Evolutionary conservation across 352 stramenopile genomes (phyloP).

Genomic region (Pilasporangium apinafurcum): DNA sequence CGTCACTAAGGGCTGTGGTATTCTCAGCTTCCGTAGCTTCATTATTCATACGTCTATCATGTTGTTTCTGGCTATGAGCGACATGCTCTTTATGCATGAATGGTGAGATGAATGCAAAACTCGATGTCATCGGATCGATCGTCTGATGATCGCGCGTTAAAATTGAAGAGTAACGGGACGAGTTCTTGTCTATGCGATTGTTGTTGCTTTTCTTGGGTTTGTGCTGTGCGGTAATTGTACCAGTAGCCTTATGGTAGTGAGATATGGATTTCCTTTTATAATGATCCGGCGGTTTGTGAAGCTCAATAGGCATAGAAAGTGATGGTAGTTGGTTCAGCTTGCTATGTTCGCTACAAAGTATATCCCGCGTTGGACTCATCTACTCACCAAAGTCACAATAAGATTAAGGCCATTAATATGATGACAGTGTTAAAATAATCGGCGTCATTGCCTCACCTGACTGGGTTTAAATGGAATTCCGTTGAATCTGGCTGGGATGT

Average conservation of each 20-base stretch:
- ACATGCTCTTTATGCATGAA: conserved; percentile 5
- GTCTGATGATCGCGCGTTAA: conserved; percentile 10
- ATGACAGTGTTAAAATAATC: too few relatives aligned
- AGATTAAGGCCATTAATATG: not conserved
- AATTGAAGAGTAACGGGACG: conserved; percentile 1
- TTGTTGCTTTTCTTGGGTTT: conserved; percentile 2
- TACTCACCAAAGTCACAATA: conserved; percentile 3
- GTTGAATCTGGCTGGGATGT: conserved; percentile 58
- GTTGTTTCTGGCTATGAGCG: not conserved
- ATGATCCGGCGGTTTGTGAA: conserved; percentile 6
- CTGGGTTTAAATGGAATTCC: conserved; percentile 49
- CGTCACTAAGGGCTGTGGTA: not conserved
- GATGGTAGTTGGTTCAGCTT: conserved; percentile 48
- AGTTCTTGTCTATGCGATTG: not conserved
- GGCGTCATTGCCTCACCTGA: too few relatives aligned
- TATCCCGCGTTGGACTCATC: conserved; percentile 42
- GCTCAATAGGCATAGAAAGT: conserved; percentile 3
- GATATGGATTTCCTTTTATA: conserved; percentile 4
- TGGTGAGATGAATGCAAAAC: conserved; percentile 17
- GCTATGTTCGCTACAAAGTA: conserved; percentile 35
- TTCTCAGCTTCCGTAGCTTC: conserved; percentile 1
- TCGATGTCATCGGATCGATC: conserved; percentile 10
- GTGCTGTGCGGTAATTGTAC: not conserved
- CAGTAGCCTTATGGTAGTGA: not conserved
- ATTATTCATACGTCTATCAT: not conserved